Evolutionary conservation across 257 asterid species (phyloP).

Genomic region (Handroanthus guayacan): DNA sequence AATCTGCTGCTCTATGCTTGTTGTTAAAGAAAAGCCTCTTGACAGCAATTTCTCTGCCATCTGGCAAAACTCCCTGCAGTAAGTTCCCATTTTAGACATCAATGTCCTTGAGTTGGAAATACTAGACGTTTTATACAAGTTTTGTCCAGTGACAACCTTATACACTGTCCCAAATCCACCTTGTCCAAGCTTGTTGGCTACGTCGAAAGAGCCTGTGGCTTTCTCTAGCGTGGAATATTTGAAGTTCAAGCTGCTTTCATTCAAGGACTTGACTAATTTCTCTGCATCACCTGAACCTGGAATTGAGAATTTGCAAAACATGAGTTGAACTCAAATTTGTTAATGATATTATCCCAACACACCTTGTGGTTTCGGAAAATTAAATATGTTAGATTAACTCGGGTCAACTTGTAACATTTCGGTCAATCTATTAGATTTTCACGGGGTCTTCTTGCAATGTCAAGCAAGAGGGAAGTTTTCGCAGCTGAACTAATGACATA

Average conservation of each 20-base stretch:
- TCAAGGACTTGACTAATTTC: conserved; percentile 66
- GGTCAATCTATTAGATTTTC: too few relatives aligned
- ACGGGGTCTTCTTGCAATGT: too few relatives aligned
- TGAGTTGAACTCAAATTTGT: neutral
- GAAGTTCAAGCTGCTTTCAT: conserved; percentile 85
- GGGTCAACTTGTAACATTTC: too few relatives aligned
- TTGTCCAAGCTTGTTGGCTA: conserved; percentile 81
- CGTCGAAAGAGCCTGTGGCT: conserved; percentile 72
- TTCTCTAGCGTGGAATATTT: conserved; percentile 83
- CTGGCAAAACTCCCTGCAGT: conserved; percentile 67
- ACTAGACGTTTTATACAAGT: neutral
- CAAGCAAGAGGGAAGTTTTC: too few relatives aligned
- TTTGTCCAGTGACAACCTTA: conserved; percentile 53
- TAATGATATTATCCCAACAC: neutral
- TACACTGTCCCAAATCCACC: conserved; percentile 94
- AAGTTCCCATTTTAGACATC: conserved; percentile 13
- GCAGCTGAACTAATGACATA: too few relatives aligned
- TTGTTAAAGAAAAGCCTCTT: conserved; percentile 84
- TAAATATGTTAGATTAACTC: too few relatives aligned
- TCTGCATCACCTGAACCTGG: conserved; percentile 59
- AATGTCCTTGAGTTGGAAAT: neutral
- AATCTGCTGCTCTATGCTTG: conserved; percentile 79
- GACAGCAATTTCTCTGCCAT: conserved; percentile 94
- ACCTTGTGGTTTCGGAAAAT: too few relatives aligned
- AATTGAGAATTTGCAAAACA: conserved; percentile 8